A percentile compares a stretch with the other conserved stretches of the same genome.
Conservation (phyloP, 148 eudicot genomes). For the Chenopodium berlandieri region DNA sequence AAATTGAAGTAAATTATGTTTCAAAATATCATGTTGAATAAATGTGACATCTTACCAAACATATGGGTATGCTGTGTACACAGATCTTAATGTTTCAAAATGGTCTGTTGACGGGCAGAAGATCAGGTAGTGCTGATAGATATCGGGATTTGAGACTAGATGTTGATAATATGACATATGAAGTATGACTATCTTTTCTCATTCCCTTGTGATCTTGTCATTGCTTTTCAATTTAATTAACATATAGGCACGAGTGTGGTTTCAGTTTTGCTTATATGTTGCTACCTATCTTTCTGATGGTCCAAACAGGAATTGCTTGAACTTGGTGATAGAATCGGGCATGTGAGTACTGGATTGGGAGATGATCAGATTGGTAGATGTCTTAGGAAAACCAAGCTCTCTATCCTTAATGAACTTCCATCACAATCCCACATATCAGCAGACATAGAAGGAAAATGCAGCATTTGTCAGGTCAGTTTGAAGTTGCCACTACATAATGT, state of each 20-base stretch:
- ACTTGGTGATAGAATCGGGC: constrained; percentile 87
- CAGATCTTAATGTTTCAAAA: constrained; percentile 82
- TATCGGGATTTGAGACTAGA: constrained; percentile 75
- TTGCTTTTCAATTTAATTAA: neutral
- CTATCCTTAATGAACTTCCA: constrained; percentile 30
- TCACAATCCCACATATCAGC: constrained; percentile 26
- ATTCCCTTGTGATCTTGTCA: neutral
- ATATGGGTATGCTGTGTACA: constrained; percentile 12
- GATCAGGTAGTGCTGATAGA: constrained; percentile 57
- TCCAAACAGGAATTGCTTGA: constrained; percentile 71
- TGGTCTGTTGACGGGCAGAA: constrained; percentile 63
- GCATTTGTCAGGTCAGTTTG: constrained; percentile 67
- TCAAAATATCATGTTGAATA: neutral
- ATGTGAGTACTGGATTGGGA: constrained; percentile 77
- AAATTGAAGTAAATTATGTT: too few species aligned
- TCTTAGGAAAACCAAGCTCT: constrained; percentile 57
- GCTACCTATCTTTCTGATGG: neutral
- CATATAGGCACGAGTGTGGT: neutral
- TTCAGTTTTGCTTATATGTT: neutral
- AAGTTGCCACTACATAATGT: neutral
- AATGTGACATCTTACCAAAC: neutral
- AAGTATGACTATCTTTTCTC: constrained; percentile 37
- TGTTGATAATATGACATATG: constrained; percentile 86
- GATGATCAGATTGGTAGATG: constrained; percentile 76
- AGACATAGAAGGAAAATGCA: constrained; percentile 65